phyloP scores from a whole-genome alignment of 768 basidiomycete species.

The Tylopilus subfusipes region DNA sequence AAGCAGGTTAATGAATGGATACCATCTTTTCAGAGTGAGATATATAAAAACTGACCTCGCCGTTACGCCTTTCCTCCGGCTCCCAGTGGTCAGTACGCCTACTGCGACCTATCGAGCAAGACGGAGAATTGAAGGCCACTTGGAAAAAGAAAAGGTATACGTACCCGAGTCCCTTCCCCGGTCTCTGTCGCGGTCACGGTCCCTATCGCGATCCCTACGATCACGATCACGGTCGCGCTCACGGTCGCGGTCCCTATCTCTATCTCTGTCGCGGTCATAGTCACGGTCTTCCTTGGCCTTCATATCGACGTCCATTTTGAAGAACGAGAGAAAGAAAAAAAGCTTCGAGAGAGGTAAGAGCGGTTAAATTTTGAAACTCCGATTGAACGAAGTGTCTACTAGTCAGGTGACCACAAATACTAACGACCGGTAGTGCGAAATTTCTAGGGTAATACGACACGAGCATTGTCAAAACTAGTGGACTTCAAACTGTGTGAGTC shows the following conservation, averaged over 20 bases:
- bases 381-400: constrained; percentile 7
- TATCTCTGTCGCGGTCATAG: constrained; percentile 53
- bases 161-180: constrained; percentile 58
- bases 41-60: constrained; percentile 50
- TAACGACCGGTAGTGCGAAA: not conserved
- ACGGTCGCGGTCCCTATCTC: constrained; percentile 40
- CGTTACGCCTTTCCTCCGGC: constrained; percentile 71
- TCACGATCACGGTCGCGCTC: constrained; percentile 38
- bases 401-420: constrained; percentile 24
- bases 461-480: no score
- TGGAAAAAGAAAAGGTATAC: constrained; percentile 10
- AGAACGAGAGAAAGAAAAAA: constrained; percentile 6
- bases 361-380: constrained; percentile 13
- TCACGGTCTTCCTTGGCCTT: constrained; percentile 71
- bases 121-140: not conserved
- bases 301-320: constrained; percentile 78
- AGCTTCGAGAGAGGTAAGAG: constrained; percentile 9
- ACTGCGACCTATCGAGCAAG: constrained; percentile 39
- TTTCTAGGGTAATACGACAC: not conserved
- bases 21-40: not conserved
- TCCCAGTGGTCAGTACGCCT: constrained; percentile 75
- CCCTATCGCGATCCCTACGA: constrained; percentile 43
- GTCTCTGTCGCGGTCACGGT: constrained; percentile 40
- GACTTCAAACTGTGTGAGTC: not conserved
- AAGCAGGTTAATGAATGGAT: not conserved